Evolutionary conservation across 495 filamentous ascomycete species (phyloP).

Genomic region (Aspergillus coremiiformis): DNA sequence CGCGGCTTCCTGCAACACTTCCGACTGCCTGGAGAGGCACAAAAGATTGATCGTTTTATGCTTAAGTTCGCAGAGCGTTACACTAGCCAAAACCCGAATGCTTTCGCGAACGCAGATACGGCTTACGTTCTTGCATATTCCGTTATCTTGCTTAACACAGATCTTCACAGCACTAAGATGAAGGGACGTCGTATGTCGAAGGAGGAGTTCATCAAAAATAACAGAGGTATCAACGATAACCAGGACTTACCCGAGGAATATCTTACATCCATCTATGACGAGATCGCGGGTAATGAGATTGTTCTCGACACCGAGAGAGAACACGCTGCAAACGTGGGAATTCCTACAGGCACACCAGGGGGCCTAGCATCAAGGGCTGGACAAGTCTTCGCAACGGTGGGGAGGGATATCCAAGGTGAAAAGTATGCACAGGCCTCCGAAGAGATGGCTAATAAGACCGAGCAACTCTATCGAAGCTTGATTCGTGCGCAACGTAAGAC

Average conservation of each 20-base stretch:
- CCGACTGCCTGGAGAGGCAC: constrained; percentile 88
- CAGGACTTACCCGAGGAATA: constrained; percentile 92
- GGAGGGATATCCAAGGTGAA: constrained; percentile 85
- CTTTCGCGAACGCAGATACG: constrained; percentile 96
- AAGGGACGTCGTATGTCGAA: constrained; percentile 79
- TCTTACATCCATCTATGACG: constrained; percentile 79
- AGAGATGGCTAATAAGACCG: constrained; percentile 82
- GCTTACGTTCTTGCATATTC: constrained; percentile 95
- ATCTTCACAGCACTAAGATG: constrained; percentile 84
- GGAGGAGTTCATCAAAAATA: constrained; percentile 98
- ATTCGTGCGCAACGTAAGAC: constrained; percentile 78
- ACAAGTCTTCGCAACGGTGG: constrained; percentile 82
- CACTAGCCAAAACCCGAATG: constrained; percentile 87
- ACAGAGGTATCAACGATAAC: constrained; percentile 95
- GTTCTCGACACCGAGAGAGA: constrained; percentile 89
- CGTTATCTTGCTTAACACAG: constrained; percentile 94
- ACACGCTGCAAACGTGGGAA: constrained; percentile 66
- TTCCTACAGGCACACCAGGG: constrained; percentile 49
- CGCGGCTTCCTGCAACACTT: constrained; percentile 91
- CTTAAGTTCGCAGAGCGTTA: constrained; percentile 97
- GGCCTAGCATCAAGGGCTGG: constrained; percentile 77
- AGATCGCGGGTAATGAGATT: constrained; percentile 87
- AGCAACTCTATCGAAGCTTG: constrained; percentile 85
- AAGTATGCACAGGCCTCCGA: constrained; percentile 91
- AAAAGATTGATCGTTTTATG: constrained; percentile 99